Base-by-base conservation (phyloP, 768 basidiomycete species). In the Guyanaporus albipodus region DNA sequence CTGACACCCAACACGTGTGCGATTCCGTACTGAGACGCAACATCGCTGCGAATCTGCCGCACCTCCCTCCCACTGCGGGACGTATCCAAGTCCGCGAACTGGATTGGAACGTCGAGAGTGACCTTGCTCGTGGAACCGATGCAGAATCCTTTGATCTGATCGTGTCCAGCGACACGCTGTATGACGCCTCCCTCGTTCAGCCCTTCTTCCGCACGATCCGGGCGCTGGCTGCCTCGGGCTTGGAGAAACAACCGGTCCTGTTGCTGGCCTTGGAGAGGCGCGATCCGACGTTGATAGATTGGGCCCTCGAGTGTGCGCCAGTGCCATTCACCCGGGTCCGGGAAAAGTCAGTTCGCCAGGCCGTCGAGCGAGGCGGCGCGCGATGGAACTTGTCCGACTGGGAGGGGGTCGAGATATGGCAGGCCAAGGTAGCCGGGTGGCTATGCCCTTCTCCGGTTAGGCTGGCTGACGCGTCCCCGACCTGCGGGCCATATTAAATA, bases 391-490 rank as follows among this genome's bases (percentile, higher is more conserved):
- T 67, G 56, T 73, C 74, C 6, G 89, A 90, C 42, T 92, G 89
- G 87, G 85, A 85, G 19, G 87, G 76, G 4, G 73, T 92, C 21
- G 88, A 93, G 67, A 73, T 94, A 35, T 92, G 87, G 87, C 83
- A 14, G 19, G 6, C 28, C 11, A 2, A n/a, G 14, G 14, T n/a
- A 32, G 15, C 11, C 31, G 6, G 31, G 15, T 32, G 63, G 63
- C 58, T 53, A 56, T 62, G 60, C 50, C 19, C 1, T 14, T 42
- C 23, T 33, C 22, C 34, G 36, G n/a, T n/a, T 36, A 28, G 17
- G 14, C 27, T 38, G 55, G 64, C 52, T 64, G 64, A 64, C 65
- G 65, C 63, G 64, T 64, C 65, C 34, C 45, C 50, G 38, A 11
- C n/a, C n/a, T n/a, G n/a, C n/a, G n/a, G n/a, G n/a, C n/a, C n/a